Percentiles rank a stretch among this genome's conserved stretches.
Evolutionary conservation across 129 eudicot species (phyloP).

Genomic region (Lactuca saligna): DNA sequence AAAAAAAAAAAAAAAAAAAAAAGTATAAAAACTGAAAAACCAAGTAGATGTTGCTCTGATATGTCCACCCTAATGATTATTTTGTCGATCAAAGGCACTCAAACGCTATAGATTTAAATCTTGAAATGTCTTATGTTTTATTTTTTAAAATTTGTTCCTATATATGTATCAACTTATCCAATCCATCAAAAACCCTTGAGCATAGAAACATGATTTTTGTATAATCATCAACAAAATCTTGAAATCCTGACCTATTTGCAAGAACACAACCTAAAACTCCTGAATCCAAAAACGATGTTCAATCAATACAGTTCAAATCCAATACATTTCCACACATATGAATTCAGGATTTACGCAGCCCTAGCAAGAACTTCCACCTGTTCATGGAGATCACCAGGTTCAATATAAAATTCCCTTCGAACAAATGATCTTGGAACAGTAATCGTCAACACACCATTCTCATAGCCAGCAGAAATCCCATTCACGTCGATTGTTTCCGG

Average conservation of each 20-base stretch:
- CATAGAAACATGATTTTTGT: neutral
- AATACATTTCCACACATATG: neutral
- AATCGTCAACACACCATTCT: constrained; percentile 70
- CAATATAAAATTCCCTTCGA: constrained; percentile 58
- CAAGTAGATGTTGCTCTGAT: too few species aligned
- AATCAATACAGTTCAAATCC: neutral
- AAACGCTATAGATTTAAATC: too few species aligned
- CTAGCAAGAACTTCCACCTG: constrained; percentile 54
- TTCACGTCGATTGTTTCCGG: constrained; percentile 67
- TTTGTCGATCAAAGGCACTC: too few species aligned
- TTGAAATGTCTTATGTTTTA: too few species aligned
- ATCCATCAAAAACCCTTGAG: neutral
- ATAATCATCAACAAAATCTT: neutral
- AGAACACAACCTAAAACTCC: neutral
- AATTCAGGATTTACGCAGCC: constrained; percentile 61
- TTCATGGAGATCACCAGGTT: constrained; percentile 51
- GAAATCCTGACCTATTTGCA: neutral
- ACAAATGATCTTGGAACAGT: constrained; percentile 69
- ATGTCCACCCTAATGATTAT: too few species aligned
- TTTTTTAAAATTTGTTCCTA: too few species aligned
- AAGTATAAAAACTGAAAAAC: too few species aligned
- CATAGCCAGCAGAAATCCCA: constrained; percentile 81
- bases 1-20: too few species aligned
- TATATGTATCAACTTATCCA: too few species aligned
- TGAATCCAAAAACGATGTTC: too few species aligned